Base-by-base conservation (phyloP, 2,329 filamentous ascomycete species). In the Colletotrichum viniferum region DNA sequence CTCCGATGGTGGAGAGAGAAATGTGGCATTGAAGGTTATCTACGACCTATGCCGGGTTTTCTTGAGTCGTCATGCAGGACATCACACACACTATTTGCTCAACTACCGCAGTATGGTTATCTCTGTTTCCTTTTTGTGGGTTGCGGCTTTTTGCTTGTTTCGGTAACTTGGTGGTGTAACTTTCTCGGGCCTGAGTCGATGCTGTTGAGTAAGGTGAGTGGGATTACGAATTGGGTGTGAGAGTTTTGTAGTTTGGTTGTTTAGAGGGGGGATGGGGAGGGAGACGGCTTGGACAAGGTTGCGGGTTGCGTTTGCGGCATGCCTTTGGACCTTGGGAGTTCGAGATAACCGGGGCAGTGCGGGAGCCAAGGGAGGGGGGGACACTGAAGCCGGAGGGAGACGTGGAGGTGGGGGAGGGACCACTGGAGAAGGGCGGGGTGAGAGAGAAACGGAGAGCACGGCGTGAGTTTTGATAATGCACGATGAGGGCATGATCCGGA, bases 401-500 rank as follows among this genome's bases (percentile, higher is more conserved):
- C 38, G 38, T 12, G 38, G 38, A 43, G 38, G 38, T 43, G 38
- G 38, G 38, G 38, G 38, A 12, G 36, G 38, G 18, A 43, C 38
- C 18, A 43, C 38, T 43, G 38, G 38, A 1, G 18, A 43, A 12
- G 38, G 38, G 18, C 18, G 38, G 38, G 38, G 38, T 43, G 38
- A 10, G 38, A 43, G 38, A 28, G 26, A 28, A 28, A 28, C 26
- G 7, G n/a, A 48, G n/a, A 48, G 34, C 8, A 38, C 9, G 10
- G 43, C 18, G 43, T n/a, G 10, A 48, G 43, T 65, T 24, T 32
- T 32, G 62, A 68, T 68, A 48, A 71, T 71, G 69, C 69, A 72
- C 36, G 69, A 61, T 72, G 69, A 68, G 62, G 43, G 52, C 69
- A 68, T 72, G 36, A 67, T 60, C 26, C 28, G 62, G 43, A 66